These are phyloP conservation scores for Neonectria sp. DNA, from an alignment of 2,329 filamentous ascomycete genomes.

Conservation along the genomic window DNA sequence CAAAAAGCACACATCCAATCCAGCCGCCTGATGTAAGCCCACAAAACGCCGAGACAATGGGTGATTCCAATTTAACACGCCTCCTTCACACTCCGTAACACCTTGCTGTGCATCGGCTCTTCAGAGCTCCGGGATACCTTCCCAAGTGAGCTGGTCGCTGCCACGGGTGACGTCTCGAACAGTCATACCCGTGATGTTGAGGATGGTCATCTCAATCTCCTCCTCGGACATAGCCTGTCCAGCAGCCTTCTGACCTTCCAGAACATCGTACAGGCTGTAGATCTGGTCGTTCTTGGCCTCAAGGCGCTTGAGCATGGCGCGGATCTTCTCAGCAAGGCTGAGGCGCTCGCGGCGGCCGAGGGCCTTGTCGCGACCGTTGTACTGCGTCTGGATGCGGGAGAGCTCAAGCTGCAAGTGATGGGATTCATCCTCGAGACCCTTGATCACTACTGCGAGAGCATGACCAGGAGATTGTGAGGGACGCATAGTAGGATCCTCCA, in stretches of 20 bases:
- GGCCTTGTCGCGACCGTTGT: conserved; percentile 77
- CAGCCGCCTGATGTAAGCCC: conserved; percentile 27
- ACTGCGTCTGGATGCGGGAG: conserved; percentile 71
- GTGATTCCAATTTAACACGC: conserved; percentile 34
- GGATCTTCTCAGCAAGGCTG: conserved; percentile 72
- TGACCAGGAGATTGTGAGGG: conserved; percentile 78
- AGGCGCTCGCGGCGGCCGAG: conserved; percentile 76
- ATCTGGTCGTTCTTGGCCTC: conserved; percentile 85
- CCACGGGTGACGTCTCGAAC: conserved; percentile 57
- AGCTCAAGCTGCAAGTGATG: conserved; percentile 81
- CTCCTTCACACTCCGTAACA: conserved; percentile 31
- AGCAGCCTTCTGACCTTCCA: conserved; percentile 82
- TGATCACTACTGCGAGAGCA: conserved; percentile 87
- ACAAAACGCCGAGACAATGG: conserved; percentile 45
- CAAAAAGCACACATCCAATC: conserved; percentile 33
- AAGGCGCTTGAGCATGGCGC: conserved; percentile 72
- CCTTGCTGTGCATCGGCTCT: conserved; percentile 12
- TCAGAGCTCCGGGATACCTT: conserved; percentile 55
- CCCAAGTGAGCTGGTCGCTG: conserved; percentile 60
- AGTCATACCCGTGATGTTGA: conserved; percentile 66
- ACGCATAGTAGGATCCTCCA: conserved; percentile 71
- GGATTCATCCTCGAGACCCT: conserved; percentile 85
- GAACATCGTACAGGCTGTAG: conserved; percentile 86
- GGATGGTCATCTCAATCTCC: conserved; percentile 75
- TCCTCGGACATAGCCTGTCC: conserved; percentile 75